These are phyloP conservation scores for Penicillium brevicompactum DNA, from an alignment of 2,329 filamentous ascomycete species.

Conservation along the genomic window DNA sequence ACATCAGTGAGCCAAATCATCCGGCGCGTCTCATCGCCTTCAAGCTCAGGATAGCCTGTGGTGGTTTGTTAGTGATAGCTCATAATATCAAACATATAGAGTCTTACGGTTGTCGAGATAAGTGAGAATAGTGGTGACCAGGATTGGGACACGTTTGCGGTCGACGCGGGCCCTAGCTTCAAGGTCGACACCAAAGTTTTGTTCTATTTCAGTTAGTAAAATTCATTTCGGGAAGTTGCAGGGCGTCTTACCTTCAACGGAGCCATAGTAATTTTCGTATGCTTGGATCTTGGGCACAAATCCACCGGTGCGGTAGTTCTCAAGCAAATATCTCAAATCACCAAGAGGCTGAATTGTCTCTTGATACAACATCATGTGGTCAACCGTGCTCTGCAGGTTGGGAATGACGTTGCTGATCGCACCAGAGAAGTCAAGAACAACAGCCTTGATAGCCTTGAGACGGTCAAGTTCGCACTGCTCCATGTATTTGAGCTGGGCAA, in stretches of 20 bases:
- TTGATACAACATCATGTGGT: slow-evolving; percentile 99
- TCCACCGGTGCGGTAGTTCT: slow-evolving; percentile 94
- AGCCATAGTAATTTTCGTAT: slow-evolving; percentile 99
- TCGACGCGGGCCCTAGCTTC: slow-evolving; percentile 91
- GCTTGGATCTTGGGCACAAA: slow-evolving; percentile 88
- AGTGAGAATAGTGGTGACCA: slow-evolving; percentile 89
- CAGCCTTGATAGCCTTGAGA: slow-evolving; percentile 96
- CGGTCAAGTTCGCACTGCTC: slow-evolving; percentile 96
- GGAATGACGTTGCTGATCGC: slow-evolving; percentile 98
- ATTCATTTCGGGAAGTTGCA: neutral
- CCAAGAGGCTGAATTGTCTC: slow-evolving; percentile 94
- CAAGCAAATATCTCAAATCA: slow-evolving; percentile 88
- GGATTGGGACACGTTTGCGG: slow-evolving; percentile 88
- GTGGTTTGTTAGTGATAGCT: slow-evolving; percentile 3
- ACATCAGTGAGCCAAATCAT: slow-evolving; percentile 95
- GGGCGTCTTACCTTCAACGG: slow-evolving; percentile 67
- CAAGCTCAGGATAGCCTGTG: slow-evolving; percentile 85
- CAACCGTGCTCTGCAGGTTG: slow-evolving; percentile 89
- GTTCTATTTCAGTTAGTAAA: slow-evolving; percentile 57
- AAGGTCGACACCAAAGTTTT: slow-evolving; percentile 97
- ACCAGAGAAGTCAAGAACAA: slow-evolving; percentile 95
- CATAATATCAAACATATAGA: neutral
- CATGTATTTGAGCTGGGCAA: slow-evolving; percentile 90
- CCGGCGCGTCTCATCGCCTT: slow-evolving; percentile 89
- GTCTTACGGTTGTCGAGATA: slow-evolving; percentile 80